phyloP scores from a whole-genome alignment of 1,139 yeast genomes.

The Yamadazyma oceani region DNA sequence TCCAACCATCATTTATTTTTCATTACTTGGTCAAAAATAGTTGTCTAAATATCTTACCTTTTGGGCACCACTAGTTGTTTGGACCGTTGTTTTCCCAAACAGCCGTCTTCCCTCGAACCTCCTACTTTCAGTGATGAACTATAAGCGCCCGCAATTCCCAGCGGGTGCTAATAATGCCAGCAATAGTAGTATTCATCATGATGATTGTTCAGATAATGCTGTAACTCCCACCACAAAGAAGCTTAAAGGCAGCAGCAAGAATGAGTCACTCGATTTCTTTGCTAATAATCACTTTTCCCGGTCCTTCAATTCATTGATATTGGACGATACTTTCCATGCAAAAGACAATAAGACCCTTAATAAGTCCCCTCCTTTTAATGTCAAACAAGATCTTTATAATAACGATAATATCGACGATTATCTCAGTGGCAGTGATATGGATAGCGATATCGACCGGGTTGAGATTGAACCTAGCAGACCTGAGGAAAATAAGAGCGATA shows the following conservation, averaged over 20 bases:
- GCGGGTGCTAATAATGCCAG: constrained; percentile 20
- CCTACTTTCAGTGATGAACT: constrained; percentile 17
- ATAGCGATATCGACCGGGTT: constrained; percentile 6
- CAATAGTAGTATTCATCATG: neutral
- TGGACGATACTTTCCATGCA: constrained; percentile 38
- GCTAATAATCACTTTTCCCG: constrained; percentile 44
- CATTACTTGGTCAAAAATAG: too few relatives aligned
- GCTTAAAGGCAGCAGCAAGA: constrained; percentile 6
- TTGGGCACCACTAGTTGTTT: neutral
- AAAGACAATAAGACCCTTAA: constrained; percentile 26
- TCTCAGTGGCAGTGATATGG: constrained; percentile 13
- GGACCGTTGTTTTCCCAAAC: neutral
- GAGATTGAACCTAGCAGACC: too few relatives aligned
- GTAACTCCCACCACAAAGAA: constrained; percentile 11
- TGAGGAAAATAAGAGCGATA: too few relatives aligned
- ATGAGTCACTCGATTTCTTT: constrained; percentile 30
- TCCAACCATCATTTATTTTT: neutral
- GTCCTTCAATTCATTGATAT: constrained; percentile 45
- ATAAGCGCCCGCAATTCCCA: constrained; percentile 26
- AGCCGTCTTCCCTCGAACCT: neutral
- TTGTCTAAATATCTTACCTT: neutral
- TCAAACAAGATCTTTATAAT: constrained; percentile 29
- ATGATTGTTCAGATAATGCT: neutral
- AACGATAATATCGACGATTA: constrained; percentile 26
- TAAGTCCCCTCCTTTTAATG: constrained; percentile 47